Percentiles rank a stretch among this genome's conserved stretches.
Conservation (phyloP, 495 filamentous ascomycete species). For the Tetracladium marchalianum region DNA sequence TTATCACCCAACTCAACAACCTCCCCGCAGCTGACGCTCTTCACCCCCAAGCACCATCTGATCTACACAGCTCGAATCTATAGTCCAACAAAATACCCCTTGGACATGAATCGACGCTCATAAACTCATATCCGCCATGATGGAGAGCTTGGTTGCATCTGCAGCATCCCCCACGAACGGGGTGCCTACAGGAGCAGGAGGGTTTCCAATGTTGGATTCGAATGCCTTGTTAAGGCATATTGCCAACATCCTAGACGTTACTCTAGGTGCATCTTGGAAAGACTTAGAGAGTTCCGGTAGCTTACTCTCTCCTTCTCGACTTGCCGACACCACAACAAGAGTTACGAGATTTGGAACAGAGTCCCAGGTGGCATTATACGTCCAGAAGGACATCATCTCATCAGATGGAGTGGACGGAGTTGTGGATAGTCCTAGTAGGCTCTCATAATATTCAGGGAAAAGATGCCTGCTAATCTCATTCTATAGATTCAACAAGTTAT, state of each 20-base stretch:
- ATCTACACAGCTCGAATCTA: no score
- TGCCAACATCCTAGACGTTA: conserved; percentile 65
- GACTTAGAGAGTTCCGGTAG: conserved; percentile 77
- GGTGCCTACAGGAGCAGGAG: conserved; percentile 23
- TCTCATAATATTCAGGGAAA: not conserved
- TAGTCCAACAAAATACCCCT: not conserved
- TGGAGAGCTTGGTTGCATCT: conserved; percentile 36
- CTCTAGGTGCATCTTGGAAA: conserved; percentile 68
- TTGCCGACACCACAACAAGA: conserved; percentile 71
- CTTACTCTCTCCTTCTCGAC: conserved; percentile 60
- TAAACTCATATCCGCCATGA: conserved; percentile 17
- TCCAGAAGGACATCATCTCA: conserved; percentile 67
- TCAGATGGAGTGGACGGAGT: conserved; percentile 42
- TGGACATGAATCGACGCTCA: conserved; percentile 12
- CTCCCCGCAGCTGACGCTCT: no score
- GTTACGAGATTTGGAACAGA: conserved; percentile 86
- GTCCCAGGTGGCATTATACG: conserved; percentile 76
- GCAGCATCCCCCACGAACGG: conserved; percentile 32
- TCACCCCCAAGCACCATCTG: no score
- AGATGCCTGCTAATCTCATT: not conserved
- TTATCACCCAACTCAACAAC: conserved; percentile 8
- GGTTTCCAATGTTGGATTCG: conserved; percentile 27
- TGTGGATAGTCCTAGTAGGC: conserved; percentile 33
- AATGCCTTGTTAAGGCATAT: conserved; percentile 66
- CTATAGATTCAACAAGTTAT: conserved; percentile 33